These are phyloP conservation scores for Neohortaea acidophila DNA, from an alignment of 495 filamentous ascomycete genomes.

Conservation along the genomic window DNA sequence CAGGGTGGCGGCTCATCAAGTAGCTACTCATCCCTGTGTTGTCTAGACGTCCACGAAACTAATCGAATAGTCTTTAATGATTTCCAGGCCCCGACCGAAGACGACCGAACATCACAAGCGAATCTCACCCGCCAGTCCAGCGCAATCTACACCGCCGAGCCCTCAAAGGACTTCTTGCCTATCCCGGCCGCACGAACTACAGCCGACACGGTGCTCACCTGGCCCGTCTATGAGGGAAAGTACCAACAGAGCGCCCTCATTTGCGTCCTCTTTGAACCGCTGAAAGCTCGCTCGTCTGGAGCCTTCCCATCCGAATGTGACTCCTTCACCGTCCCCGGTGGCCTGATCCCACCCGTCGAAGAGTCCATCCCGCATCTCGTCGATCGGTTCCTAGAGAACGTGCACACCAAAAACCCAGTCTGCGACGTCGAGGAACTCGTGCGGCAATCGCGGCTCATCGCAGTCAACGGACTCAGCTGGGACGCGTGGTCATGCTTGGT, in stretches of 20 bases:
- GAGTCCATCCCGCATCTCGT: conserved; percentile 7
- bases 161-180: conserved; percentile 8
- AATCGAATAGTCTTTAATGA: too few relatives aligned
- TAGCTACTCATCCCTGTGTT: background rate
- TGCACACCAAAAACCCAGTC: conserved; percentile 15
- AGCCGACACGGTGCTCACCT: conserved; percentile 8
- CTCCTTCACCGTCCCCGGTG: background rate
- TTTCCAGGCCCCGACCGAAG: background rate
- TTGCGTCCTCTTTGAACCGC: background rate
- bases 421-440: conserved; percentile 11
- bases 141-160: background rate
- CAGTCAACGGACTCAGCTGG: conserved; percentile 7
- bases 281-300: background rate
- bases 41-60: background rate
- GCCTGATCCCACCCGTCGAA: conserved; percentile 4
- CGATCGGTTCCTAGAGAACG: conserved; percentile 10
- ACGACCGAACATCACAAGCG: background rate
- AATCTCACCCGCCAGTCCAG: background rate
- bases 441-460: conserved; percentile 1
- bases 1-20: background rate
- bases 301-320: background rate
- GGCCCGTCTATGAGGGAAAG: conserved; percentile 4
- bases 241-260: background rate
- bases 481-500: conserved; percentile 10
- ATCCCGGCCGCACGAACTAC: conserved; percentile 6